Evolutionary conservation across 148 eudicot genomes (phyloP).

Genomic region (Rhododendron henanense): DNA sequence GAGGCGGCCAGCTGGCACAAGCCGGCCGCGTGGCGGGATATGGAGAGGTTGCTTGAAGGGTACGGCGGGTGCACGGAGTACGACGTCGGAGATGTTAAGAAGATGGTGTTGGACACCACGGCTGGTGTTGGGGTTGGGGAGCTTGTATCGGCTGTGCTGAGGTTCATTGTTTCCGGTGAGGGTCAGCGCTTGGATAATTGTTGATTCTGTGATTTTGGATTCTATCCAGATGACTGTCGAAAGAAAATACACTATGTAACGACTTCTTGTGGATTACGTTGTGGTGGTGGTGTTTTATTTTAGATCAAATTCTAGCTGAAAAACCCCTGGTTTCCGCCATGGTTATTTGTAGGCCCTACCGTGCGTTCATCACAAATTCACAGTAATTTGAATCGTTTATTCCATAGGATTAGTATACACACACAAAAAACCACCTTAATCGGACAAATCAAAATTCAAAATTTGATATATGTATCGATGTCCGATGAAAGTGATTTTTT

Average conservation of each 20-base stretch:
- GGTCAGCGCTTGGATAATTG: not conserved
- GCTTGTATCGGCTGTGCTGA: conserved; percentile 27
- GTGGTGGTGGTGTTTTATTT: not conserved
- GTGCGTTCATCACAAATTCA: too few relatives aligned
- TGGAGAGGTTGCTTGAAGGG: conserved; percentile 51
- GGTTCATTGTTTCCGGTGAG: conserved; percentile 26
- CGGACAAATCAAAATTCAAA: too few relatives aligned
- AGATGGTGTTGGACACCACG: conserved; percentile 70
- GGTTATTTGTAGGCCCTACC: too few relatives aligned
- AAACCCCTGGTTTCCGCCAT: too few relatives aligned
- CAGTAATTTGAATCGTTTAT: too few relatives aligned
- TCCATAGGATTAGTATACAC: too few relatives aligned
- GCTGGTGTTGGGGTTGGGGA: conserved; percentile 28
- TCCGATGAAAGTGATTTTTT: too few relatives aligned
- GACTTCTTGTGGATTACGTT: not conserved
- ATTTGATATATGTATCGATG: too few relatives aligned
- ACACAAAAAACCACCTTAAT: too few relatives aligned
- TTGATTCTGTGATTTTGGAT: not conserved
- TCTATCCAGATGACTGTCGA: not conserved
- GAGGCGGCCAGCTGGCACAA: conserved; percentile 57
- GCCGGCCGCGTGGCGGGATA: conserved; percentile 66
- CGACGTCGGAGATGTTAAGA: conserved; percentile 56
- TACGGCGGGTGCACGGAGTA: conserved; percentile 64
- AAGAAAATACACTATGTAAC: too few relatives aligned
- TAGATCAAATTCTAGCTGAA: too few relatives aligned